Conservation (phyloP, 768 basidiomycete genomes). For the Obba rivulosa region DNA sequence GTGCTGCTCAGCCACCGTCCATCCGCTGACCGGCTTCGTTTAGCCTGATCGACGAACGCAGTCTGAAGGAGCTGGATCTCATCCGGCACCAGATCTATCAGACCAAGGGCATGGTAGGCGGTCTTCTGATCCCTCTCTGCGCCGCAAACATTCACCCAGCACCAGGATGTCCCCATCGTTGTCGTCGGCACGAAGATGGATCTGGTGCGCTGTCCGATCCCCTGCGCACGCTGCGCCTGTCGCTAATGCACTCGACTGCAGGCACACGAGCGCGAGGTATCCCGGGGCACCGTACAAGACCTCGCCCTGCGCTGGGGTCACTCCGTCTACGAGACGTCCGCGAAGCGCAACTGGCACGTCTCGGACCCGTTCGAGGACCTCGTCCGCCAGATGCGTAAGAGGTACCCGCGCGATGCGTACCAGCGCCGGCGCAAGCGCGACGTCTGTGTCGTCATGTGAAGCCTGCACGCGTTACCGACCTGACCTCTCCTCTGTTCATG, state of each 20-base stretch:
- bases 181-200: slow-evolving; percentile 86
- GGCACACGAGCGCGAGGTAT: slow-evolving; percentile 73
- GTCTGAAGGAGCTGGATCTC: slow-evolving; percentile 72
- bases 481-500: no score
- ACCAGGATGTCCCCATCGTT: slow-evolving; percentile 68
- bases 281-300: slow-evolving; percentile 53
- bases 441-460: slow-evolving; percentile 36
- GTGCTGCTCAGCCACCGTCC: background rate
- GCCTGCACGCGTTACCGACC: background rate
- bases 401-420: slow-evolving; percentile 47
- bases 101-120: slow-evolving; percentile 63
- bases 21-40: background rate
- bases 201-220: slow-evolving; percentile 35
- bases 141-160: background rate
- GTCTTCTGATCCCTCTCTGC: background rate
- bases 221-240: background rate
- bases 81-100: slow-evolving; percentile 78
- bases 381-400: slow-evolving; percentile 64
- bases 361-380: slow-evolving; percentile 75
- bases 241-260: slow-evolving; percentile 1
- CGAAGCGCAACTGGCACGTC: slow-evolving; percentile 79
- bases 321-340: slow-evolving; percentile 86
- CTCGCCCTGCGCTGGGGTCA: slow-evolving; percentile 63
- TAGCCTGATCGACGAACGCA: slow-evolving; percentile 79
- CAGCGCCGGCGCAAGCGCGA: slow-evolving; percentile 25